Evolutionary conservation across 1,139 yeast genomes (phyloP).

Genomic region (Williopsis jadinii): DNA sequence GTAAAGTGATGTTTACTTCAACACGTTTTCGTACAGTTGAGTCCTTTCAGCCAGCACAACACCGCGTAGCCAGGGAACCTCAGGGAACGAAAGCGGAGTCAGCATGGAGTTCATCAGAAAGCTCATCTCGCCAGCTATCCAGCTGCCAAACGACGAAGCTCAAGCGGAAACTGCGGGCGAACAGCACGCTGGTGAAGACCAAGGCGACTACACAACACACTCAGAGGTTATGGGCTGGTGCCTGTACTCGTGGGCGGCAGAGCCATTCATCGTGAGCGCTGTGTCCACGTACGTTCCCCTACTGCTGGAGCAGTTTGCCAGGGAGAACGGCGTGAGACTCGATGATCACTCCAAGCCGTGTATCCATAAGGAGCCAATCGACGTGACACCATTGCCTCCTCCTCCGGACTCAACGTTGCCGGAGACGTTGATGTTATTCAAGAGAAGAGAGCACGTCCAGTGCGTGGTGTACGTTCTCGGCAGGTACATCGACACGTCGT

Average conservation of each 20-base stretch:
- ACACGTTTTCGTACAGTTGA: no score
- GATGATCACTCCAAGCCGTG: conserved; percentile 45
- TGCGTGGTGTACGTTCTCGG: conserved; percentile 44
- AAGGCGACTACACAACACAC: conserved; percentile 21
- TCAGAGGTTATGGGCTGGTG: conserved; percentile 44
- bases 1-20: no score
- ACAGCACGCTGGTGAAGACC: not conserved
- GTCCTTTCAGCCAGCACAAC: no score
- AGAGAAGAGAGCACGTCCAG: conserved; percentile 14
- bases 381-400: conserved; percentile 25
- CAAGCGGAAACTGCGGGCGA: no score
- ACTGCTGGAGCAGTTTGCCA: conserved; percentile 56
- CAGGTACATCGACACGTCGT: conserved; percentile 53
- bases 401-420: conserved; percentile 16
- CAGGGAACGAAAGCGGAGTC: no score
- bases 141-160: no score
- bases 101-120: no score
- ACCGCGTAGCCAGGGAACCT: no score
- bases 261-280: conserved; percentile 67
- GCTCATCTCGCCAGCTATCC: no score
- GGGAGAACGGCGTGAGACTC: conserved; percentile 54
- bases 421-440: conserved; percentile 1
- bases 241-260: conserved; percentile 60
- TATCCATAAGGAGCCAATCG: conserved; percentile 16
- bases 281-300: conserved; percentile 68